Conservation (phyloP, 768 basidiomycete species). For the Tremella yokohamensis region DNA sequence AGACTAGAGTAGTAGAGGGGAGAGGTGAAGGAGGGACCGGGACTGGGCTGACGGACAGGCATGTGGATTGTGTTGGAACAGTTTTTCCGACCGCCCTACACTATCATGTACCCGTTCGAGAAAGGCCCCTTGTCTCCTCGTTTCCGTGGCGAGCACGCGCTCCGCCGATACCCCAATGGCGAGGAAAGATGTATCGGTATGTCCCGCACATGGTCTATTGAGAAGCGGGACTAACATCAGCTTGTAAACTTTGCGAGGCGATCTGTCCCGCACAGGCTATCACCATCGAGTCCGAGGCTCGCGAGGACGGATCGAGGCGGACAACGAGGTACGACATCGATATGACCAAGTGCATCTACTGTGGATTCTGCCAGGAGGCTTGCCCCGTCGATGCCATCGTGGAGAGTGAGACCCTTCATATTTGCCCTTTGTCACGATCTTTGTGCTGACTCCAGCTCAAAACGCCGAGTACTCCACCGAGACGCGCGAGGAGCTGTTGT, state of each 20-base stretch:
- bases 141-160: constrained; percentile 96
- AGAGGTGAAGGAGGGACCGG: neutral
- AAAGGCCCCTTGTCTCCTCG: constrained; percentile 96
- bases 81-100: constrained; percentile 76
- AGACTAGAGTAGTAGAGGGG: neutral
- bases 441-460: constrained; percentile 62
- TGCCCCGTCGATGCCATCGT: constrained; percentile 99
- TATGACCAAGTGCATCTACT: constrained; percentile 99
- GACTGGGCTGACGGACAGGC: constrained; percentile 57
- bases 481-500: constrained; percentile 94
- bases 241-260: constrained; percentile 98
- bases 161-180: constrained; percentile 92
- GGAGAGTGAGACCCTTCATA: constrained; percentile 66
- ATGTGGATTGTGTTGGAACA: constrained; percentile 87
- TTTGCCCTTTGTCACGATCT: constrained; percentile 13
- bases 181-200: constrained; percentile 97
- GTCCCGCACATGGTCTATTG: constrained; percentile 43
- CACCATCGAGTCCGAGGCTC: constrained; percentile 96
- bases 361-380: constrained; percentile 99
- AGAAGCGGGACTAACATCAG: constrained; percentile 53
- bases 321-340: constrained; percentile 99
- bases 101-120: constrained; percentile 88
- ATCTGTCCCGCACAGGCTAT: constrained; percentile 99
- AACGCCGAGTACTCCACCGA: constrained; percentile 97
- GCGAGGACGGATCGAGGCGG: constrained; percentile 88